phyloP scores from a whole-genome alignment of 805 yeast species.

The Ogataea paraovalis region DNA sequence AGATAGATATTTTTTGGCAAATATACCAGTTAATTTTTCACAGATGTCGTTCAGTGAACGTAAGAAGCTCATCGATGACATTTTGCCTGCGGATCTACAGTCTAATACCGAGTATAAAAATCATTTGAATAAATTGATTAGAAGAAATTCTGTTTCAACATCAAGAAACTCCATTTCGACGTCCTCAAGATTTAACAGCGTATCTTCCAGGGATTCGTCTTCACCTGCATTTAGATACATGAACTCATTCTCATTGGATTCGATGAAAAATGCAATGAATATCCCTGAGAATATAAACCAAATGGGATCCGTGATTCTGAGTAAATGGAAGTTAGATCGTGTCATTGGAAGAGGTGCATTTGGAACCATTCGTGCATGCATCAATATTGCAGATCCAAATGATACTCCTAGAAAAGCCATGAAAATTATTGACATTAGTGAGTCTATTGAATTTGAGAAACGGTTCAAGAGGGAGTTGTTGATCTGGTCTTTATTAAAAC shows the following conservation, averaged over 20 bases:
- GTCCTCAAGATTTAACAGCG: conserved; percentile 2
- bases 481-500: conserved; percentile 70
- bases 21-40: conserved; percentile 45
- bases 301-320: conserved; percentile 63
- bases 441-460: conserved; percentile 44
- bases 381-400: conserved; percentile 10
- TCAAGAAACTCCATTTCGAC: neutral
- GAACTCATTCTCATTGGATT: conserved; percentile 16
- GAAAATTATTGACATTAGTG: conserved; percentile 27
- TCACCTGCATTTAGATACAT: conserved; percentile 23
- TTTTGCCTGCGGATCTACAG: conserved; percentile 25
- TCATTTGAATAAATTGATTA: conserved; percentile 29
- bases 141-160: conserved; percentile 9
- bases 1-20: conserved; percentile 39
- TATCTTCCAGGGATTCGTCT: conserved; percentile 16
- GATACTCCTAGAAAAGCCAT: conserved; percentile 23
- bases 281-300: conserved; percentile 41
- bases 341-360: conserved; percentile 87
- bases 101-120: conserved; percentile 27
- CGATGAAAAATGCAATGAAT: conserved; percentile 5
- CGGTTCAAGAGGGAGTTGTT: conserved; percentile 68
- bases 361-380: conserved; percentile 62
- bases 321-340: conserved; percentile 54
- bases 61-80: conserved; percentile 30
- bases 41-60: conserved; percentile 53